phyloP scores from a whole-genome alignment of 345 rosid species.

The Toxicodendron radicans region DNA sequence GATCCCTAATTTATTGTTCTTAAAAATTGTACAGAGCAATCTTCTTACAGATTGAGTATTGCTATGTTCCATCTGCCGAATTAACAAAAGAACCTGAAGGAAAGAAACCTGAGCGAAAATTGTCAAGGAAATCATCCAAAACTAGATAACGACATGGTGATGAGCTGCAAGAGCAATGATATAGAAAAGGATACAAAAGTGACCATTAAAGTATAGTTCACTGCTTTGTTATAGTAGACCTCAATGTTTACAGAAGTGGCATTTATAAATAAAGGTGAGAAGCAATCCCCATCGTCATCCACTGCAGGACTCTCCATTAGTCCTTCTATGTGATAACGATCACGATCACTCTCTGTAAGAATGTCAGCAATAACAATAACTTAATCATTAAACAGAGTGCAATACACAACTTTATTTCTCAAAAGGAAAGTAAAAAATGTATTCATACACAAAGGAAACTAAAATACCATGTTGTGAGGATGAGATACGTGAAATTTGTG shows the following conservation, averaged over 20 bases:
- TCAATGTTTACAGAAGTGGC: slow-evolving; percentile 93
- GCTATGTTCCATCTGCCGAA: slow-evolving; percentile 97
- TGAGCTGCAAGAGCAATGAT: slow-evolving; percentile 7
- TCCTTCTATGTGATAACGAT: slow-evolving; percentile 80
- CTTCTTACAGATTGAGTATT: slow-evolving; percentile 90
- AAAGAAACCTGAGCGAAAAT: slow-evolving; percentile 67
- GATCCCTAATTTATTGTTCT: neutral
- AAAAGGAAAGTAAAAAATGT: neutral
- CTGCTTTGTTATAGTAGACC: slow-evolving; percentile 96
- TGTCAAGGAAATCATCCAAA: slow-evolving; percentile 56
- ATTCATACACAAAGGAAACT: neutral
- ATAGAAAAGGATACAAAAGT: slow-evolving; percentile 90
- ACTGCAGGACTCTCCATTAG: slow-evolving; percentile 93
- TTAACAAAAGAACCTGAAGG: slow-evolving; percentile 91
- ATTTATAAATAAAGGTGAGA: slow-evolving; percentile 77
- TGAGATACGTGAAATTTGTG: slow-evolving; percentile 65
- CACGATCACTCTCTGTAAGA: slow-evolving; percentile 70
- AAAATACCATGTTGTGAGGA: slow-evolving; percentile 50
- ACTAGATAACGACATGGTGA: slow-evolving; percentile 6
- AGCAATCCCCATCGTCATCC: slow-evolving; percentile 91
- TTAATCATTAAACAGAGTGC: neutral
- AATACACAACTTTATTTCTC: neutral
- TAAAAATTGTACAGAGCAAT: slow-evolving; percentile 9
- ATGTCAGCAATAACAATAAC: neutral
- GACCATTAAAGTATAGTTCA: slow-evolving; percentile 97